Evolutionary conservation across 2,329 filamentous ascomycete species (phyloP).

Genomic region (Colletotrichum cereale): DNA sequence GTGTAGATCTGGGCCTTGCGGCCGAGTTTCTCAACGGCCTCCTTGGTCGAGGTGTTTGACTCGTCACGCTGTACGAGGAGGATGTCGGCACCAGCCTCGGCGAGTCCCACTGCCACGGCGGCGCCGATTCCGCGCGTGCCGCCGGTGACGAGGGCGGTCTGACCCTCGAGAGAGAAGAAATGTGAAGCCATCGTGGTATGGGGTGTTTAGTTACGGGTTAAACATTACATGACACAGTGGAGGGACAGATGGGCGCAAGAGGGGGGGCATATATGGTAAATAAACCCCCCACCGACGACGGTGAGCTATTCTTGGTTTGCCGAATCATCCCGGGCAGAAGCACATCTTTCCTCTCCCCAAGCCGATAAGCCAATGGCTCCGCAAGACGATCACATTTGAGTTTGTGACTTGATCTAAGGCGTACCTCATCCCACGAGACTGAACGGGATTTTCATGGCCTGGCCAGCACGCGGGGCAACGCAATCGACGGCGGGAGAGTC

Average conservation of each 20-base stretch:
- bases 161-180: conserved; percentile 67
- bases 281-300: background rate
- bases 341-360: background rate
- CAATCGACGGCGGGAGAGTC: conserved; percentile 6
- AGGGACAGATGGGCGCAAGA: background rate
- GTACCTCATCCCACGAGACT: background rate
- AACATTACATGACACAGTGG: background rate
- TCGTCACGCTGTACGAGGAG: conserved; percentile 66
- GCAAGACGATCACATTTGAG: background rate
- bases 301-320: background rate
- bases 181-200: conserved; percentile 50
- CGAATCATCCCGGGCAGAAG: conserved; percentile 3
- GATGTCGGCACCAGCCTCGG: conserved; percentile 70
- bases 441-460: background rate
- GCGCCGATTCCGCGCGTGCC: conserved; percentile 70
- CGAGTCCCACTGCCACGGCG: conserved; percentile 67
- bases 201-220: background rate
- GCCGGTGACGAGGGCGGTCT: conserved; percentile 70
- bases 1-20: conserved; percentile 77
- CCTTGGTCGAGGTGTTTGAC: conserved; percentile 64
- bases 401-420: background rate
- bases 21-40: conserved; percentile 73
- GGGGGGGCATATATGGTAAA: background rate
- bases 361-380: conserved; percentile 1
- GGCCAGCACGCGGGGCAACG: conserved; percentile 18